Conservation (phyloP, 179 eudicot species). For the Drosera spatulata region DNA sequence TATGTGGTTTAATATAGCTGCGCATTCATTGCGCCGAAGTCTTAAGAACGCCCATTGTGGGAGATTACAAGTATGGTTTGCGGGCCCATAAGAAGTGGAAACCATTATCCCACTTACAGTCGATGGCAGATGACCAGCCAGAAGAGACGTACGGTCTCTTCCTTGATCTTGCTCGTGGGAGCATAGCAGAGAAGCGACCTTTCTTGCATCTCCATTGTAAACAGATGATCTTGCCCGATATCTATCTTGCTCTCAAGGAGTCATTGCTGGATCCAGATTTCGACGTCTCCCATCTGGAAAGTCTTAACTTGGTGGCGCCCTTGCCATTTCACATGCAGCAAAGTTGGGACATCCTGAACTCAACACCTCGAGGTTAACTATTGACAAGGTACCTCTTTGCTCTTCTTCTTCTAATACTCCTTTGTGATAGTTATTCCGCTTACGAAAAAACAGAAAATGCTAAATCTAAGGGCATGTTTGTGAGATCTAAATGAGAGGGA, state of each 20-base stretch:
- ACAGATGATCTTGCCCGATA: slow-evolving; percentile 66
- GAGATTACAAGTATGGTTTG: slow-evolving; percentile 97
- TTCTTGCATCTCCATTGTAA: slow-evolving; percentile 85
- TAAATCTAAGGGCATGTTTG: too few species aligned
- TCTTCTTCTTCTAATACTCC: too few species aligned
- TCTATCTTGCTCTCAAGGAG: slow-evolving; percentile 37
- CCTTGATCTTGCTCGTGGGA: slow-evolving; percentile 45
- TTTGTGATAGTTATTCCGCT: too few species aligned
- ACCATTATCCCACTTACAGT: slow-evolving; percentile 16
- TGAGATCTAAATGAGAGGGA: too few species aligned
- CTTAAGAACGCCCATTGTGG: slow-evolving; percentile 85
- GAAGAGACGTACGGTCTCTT: slow-evolving; percentile 14
- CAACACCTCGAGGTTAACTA: too few species aligned
- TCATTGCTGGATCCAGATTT: slow-evolving; percentile 19
- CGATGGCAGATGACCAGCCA: slow-evolving; percentile 8
- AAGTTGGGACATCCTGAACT: slow-evolving; percentile 65
- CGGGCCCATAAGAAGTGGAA: slow-evolving; percentile 68
- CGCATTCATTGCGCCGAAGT: slow-evolving; percentile 98
- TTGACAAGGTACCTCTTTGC: too few species aligned
- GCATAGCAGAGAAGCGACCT: slow-evolving; percentile 55
- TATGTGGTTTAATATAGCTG: slow-evolving; percentile 30
- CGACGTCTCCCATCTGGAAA: slow-evolving; percentile 39
- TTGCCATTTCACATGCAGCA: slow-evolving; percentile 84
- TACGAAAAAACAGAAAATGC: too few species aligned
- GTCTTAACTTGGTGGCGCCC: slow-evolving; percentile 56